Conservation (phyloP, 148 eudicot species). For the Agrostemma githago region DNA sequence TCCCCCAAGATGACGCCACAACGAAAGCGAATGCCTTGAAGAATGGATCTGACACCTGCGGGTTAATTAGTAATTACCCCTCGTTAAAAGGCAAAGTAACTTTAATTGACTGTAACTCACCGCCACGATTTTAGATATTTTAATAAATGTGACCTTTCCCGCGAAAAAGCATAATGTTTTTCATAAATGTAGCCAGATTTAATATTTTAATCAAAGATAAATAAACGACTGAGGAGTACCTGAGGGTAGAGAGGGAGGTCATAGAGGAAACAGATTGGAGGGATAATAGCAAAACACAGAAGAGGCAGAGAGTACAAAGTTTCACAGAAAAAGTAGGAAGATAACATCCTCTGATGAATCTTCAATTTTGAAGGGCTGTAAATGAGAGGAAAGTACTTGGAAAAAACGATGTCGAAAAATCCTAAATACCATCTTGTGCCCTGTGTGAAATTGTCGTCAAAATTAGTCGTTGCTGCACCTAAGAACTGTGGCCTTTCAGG, state of each 20-base stretch:
- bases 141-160: no score
- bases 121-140: no score
- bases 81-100: background rate
- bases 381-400: slow-evolving; percentile 35
- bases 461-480: slow-evolving; percentile 43
- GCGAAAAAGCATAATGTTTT: no score
- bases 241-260: slow-evolving; percentile 50
- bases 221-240: slow-evolving; percentile 18
- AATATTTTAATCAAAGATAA: no score
- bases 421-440: slow-evolving; percentile 43
- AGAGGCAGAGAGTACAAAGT: slow-evolving; percentile 24
- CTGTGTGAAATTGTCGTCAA: slow-evolving; percentile 41
- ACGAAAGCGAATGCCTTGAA: slow-evolving; percentile 30
- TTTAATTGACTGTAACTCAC: no score
- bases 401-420: slow-evolving; percentile 30
- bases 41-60: slow-evolving; percentile 43
- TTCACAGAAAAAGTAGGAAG: slow-evolving; percentile 24
- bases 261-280: slow-evolving; percentile 35
- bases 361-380: slow-evolving; percentile 33
- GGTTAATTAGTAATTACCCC: background rate
- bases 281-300: slow-evolving; percentile 29
- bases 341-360: slow-evolving; percentile 34
- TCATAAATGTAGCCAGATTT: no score
- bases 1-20: slow-evolving; percentile 36
- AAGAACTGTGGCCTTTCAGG: slow-evolving; percentile 47